Percentiles rank a stretch among this genome's conserved stretches.
These are phyloP conservation scores for Ascosphaera pollenicola DNA, from an alignment of 2,329 filamentous ascomycete genomes.

Conservation along the genomic window DNA sequence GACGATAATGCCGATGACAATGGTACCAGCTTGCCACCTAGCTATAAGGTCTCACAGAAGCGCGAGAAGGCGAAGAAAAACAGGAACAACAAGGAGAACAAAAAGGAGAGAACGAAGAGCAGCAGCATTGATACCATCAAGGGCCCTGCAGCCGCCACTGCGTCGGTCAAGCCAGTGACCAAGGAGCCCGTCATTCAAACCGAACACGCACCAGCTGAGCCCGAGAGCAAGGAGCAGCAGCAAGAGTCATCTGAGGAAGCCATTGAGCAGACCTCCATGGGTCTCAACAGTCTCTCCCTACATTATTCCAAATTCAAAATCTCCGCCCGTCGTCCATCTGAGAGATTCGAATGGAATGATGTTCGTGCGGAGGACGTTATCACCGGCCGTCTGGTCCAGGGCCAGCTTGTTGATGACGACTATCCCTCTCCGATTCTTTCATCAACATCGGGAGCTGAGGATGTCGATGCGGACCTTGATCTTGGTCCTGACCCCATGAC, in stretches of 20 bases:
- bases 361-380: conserved; percentile 73
- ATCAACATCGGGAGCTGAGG: conserved; percentile 30
- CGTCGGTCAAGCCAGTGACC: background rate
- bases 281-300: conserved; percentile 10
- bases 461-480: conserved; percentile 29
- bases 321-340: conserved; percentile 19
- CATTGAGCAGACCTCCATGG: conserved; percentile 8
- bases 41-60: background rate
- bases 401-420: conserved; percentile 87
- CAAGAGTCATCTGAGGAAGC: conserved; percentile 6
- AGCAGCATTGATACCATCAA: background rate
- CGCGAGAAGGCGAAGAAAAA: background rate
- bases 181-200: background rate
- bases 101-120: background rate
- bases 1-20: background rate
- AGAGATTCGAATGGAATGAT: conserved; percentile 43
- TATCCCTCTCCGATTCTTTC: conserved; percentile 57
- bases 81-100: background rate
- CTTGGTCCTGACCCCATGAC: conserved; percentile 56
- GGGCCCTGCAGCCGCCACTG: background rate
- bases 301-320: conserved; percentile 11
- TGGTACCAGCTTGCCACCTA: background rate
- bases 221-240: background rate
- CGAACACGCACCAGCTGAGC: background rate
- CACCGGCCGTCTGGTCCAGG: conserved; percentile 73